Base-by-base conservation (phyloP, 129 eudicot genomes). In the Flaveria ramosissima region DNA sequence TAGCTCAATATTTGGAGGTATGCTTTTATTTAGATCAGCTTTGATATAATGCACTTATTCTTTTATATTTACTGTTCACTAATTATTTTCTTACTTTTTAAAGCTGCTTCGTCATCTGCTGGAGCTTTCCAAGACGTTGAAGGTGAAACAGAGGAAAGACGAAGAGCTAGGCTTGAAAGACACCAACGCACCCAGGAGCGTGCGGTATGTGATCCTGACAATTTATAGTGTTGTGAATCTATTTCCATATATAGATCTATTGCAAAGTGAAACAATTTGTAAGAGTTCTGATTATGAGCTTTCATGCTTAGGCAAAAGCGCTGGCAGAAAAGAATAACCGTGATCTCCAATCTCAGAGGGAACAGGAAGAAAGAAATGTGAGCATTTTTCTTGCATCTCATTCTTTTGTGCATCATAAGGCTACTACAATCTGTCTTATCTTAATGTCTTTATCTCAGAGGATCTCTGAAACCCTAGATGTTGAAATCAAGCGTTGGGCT, bases 141-240 rank as follows among this genome's bases (percentile, higher is more conserved):
- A 76, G 99, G 99, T 71, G 99, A 94, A 85, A 84, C 93, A 46
- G 99, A 94, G 77, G 99, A 94, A 78, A 89, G 99, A 78, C 88
- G 99, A 78, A 89, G 88, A 80, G 99, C 99, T 42, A 89, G 99
- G 81, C 74, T 91, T 78, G 97, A 94, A 77, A 92, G 99, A 80
- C 96, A 94, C 68, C 99, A 91, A 45, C 92, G 99, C 74, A 94
- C 99, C 84, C 96, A 94, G 79, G 99, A 94, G 84, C 96, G 99
- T 46, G 97, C 97, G 17, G 99, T 94, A 91, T 79, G 97, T 74
- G 48, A 77, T 78, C 75, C 26, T 30, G 36, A 30, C 36, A 30
- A 1, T 26, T 30, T 81, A 30, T 32, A 59, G 36, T 76, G 3
- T 6, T 71, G n/a, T 68, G 32, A 57, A 7, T 60, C 60, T 56